phyloP scores from a whole-genome alignment of 306 rosid species.

The Prunus kanzakura region DNA sequence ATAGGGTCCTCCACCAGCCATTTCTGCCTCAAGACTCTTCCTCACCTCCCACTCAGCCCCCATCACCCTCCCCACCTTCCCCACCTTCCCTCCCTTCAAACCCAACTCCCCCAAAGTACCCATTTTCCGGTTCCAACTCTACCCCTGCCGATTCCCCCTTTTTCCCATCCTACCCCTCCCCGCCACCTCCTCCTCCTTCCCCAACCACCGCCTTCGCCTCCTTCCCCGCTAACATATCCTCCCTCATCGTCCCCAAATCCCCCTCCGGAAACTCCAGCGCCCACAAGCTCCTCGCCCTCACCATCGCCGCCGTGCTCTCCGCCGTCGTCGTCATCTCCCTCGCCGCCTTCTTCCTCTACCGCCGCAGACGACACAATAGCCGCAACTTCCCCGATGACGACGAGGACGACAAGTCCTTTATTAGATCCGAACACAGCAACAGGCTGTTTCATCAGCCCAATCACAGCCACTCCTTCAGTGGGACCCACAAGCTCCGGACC shows the following conservation, averaged over 20 bases:
- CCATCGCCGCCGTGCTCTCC: constrained; percentile 44
- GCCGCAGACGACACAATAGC: constrained; percentile 34
- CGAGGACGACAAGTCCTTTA: constrained; percentile 37
- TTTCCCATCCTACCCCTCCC: constrained; percentile 63
- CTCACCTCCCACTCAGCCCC: constrained; percentile 47
- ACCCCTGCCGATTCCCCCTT: constrained; percentile 59
- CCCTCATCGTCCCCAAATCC: constrained; percentile 65
- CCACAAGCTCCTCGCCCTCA: constrained; percentile 37
- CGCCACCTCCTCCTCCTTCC: constrained; percentile 68
- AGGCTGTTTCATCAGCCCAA: constrained; percentile 48
- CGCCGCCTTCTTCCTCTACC: constrained; percentile 44
- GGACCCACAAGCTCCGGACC: constrained; percentile 34
- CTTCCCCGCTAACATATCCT: constrained; percentile 90
- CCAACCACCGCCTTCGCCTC: constrained; percentile 58
- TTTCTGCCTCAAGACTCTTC: constrained; percentile 26
- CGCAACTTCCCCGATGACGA: constrained; percentile 46
- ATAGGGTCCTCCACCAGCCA: constrained; percentile 77
- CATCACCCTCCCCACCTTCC: constrained; percentile 29
- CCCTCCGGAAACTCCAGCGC: constrained; percentile 33
- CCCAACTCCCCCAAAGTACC: constrained; percentile 45
- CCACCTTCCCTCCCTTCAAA: constrained; percentile 44
- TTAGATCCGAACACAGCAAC: constrained; percentile 65
- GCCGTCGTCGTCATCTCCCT: constrained; percentile 31
- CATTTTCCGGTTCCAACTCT: constrained; percentile 52
- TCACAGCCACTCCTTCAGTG: constrained; percentile 11